Base-by-base conservation (phyloP, 768 basidiomycete species). In the Wakefieldia striispora region DNA sequence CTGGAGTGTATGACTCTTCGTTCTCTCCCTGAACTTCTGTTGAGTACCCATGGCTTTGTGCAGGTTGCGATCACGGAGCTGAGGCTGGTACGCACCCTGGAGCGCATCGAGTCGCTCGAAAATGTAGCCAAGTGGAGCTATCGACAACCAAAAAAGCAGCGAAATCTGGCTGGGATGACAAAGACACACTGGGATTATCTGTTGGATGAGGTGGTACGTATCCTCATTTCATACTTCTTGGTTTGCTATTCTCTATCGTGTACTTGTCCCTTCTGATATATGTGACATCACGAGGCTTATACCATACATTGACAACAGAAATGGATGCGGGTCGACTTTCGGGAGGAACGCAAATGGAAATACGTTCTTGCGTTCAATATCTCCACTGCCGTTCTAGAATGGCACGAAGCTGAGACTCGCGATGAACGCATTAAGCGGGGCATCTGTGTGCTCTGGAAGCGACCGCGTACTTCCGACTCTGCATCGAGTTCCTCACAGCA, bases 121-220 rank as follows among this genome's bases (percentile, higher is more conserved):
- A 77, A 81, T 23, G 79, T 78, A 11, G 85, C 84, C 4, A 75
- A 82, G 31, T 99, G 97, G 95, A 88, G 88, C 56, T 91, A 95
- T 59, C 74, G 95, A 45, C 97, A 99, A 62, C 93, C 94, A 10
- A 97, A 95, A 70, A 95, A 94, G 68, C 91, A 95, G 62, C 78
- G 89, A 50, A 87, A 83, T 24, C 77, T 93, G 16, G 83, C 86
- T 19, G 83, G 84, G 1, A 57, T 85, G 42, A 72, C 75, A 3
- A 97, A 95, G 70, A 82, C 86, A 1, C 93, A 97, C 62, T 95
- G 92, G 92, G 97, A 98, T 65, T 89, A 94, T 68, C 75, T 99
- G 29, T 70, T 99, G 67, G 95, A 98, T 53, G 97, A 99, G 70
- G 93, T 97, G 93, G 92, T 91, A 47, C 58, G 80, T 72, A 17